Conservation (phyloP, 495 filamentous ascomycete species). For the Penicillium argentinense region DNA sequence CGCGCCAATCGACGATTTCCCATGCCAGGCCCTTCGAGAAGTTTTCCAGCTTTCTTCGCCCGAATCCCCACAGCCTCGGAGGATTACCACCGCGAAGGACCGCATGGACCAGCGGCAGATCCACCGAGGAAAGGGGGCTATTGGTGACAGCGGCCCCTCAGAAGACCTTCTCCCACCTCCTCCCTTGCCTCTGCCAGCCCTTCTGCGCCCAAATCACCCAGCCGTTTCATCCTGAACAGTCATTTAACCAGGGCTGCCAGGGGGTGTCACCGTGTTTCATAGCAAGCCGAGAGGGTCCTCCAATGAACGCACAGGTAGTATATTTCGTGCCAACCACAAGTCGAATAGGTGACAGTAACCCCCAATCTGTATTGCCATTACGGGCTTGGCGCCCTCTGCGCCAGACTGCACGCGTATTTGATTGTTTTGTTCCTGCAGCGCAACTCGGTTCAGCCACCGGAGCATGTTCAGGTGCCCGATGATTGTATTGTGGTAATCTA, state of each 20-base stretch:
- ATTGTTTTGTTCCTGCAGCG: conserved; percentile 5
- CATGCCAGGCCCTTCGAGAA: neutral
- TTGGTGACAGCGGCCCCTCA: neutral
- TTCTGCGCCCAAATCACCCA: neutral
- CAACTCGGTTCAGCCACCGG: no score
- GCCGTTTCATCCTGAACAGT: neutral
- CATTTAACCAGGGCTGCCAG: conserved; percentile 9
- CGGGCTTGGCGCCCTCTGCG: neutral
- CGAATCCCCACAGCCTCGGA: conserved; percentile 3
- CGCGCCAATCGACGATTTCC: no score
- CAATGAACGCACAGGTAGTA: neutral
- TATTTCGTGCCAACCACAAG: neutral
- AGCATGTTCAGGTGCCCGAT: no score
- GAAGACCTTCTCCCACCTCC: no score
- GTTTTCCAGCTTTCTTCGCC: neutral
- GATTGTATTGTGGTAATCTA: no score
- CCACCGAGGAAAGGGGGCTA: conserved; percentile 1
- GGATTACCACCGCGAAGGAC: conserved; percentile 7
- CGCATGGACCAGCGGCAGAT: conserved; percentile 7
- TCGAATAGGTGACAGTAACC: neutral
- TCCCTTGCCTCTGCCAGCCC: no score
- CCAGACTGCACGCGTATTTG: neutral
- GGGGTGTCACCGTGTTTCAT: conserved; percentile 10
- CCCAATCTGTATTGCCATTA: neutral
- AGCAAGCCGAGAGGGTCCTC: neutral